Base-by-base conservation (phyloP, 1,284 basidiomycete species). In the Chiua sp. region DNA sequence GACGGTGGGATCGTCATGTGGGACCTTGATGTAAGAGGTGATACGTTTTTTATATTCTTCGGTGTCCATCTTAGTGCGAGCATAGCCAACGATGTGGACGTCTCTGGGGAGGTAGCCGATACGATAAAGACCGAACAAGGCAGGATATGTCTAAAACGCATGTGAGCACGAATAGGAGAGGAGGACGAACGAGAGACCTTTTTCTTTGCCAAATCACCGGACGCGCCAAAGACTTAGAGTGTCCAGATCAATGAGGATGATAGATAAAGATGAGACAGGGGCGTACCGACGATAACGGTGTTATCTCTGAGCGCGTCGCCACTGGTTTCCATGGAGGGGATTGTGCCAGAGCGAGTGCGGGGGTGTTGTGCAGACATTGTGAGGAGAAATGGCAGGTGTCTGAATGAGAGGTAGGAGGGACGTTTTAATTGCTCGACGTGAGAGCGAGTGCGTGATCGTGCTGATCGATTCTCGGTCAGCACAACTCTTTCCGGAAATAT, bases 181-280 rank as follows among this genome's bases (percentile, higher is more conserved):
- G 51, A 23, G 59, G 37, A 18, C 18, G 46, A 59, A 47, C 1
- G n/a, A 32, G 78, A 53, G 54, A 92, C 96, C 87, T 99, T 99
- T 84, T 99, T 99, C 91, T 98, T 98, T 62, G 97, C 98, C 54
- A 99, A 84, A 83, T 99, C 97, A 55, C 97, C 97, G 60, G 94
- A 98, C 26, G 97, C 97, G 62, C 98, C 98, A 62, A 98, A 87
- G 59, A 99, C 97, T 96, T 51, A 20, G 53, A 54, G 20, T 56
- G 20, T 53, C 20, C 28, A 55, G 59, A 70, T 53, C 56, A 70
- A 35, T 35, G 37, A 20, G 7, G 20, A 35, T 54, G 49, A 47
- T 42, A 13, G 26, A 44, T 58, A 60, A 64, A 57, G 32, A 22
- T 28, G 46, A 59, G 57, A 67, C 63, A 62, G 61, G 62, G 62